Conservation (phyloP, 495 filamentous ascomycete genomes). For the Penicillium antarcticum region DNA sequence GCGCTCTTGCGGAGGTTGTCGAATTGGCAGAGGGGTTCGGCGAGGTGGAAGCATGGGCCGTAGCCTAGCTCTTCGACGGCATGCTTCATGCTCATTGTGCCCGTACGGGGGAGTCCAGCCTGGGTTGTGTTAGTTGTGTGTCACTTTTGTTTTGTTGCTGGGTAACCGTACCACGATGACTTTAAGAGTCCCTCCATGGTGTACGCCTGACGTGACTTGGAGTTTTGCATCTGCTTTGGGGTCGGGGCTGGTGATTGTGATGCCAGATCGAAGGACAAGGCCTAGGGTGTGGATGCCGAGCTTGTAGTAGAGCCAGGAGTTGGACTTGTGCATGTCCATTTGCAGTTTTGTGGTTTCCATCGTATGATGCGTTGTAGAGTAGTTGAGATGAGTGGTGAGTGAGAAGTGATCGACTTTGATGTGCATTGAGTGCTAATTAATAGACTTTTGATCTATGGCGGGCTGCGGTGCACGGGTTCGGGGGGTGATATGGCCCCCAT, state of each 20-base stretch:
- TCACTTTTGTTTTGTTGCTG: neutral
- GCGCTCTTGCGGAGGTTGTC: conserved; percentile 63
- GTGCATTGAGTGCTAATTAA: neutral
- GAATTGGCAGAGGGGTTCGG: conserved; percentile 19
- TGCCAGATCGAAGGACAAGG: neutral
- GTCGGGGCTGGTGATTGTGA: conserved; percentile 1
- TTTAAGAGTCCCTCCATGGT: neutral
- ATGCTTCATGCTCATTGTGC: conserved; percentile 45
- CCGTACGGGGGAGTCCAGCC: conserved; percentile 50
- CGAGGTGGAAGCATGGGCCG: conserved; percentile 26
- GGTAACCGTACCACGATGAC: neutral
- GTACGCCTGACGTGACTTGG: conserved; percentile 11
- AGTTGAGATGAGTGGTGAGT: neutral
- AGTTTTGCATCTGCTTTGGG: conserved; percentile 6
- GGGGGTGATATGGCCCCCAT: neutral
- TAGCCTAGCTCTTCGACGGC: conserved; percentile 45
- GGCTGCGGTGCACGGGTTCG: too few species aligned
- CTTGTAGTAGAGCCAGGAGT: neutral
- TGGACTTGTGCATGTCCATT: conserved; percentile 4
- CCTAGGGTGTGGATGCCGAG: conserved; percentile 1
- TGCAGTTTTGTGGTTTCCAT: conserved; percentile 4
- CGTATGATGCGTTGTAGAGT: neutral
- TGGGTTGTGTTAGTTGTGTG: conserved; percentile 27
- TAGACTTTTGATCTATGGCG: neutral
- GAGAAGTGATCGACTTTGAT: neutral